Evolutionary conservation across 306 rosid genomes (phyloP).

Genomic region (Potentilla sterilis): DNA sequence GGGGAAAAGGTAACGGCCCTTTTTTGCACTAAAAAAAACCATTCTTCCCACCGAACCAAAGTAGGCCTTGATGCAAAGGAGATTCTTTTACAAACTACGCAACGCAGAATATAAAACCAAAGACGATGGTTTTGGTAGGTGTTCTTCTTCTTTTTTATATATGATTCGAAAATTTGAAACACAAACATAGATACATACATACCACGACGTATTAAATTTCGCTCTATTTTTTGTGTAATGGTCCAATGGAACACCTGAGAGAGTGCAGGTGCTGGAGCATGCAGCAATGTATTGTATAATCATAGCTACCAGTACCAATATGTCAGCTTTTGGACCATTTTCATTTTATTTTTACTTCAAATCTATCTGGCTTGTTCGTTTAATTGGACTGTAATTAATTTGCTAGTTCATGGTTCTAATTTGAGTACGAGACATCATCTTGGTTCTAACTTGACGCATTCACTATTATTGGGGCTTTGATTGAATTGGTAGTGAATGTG

Average conservation of each 20-base stretch:
- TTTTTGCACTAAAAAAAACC: conserved; percentile 8
- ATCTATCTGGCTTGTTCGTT: background rate
- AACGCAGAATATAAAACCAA: conserved; percentile 34
- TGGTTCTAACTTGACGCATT: too few species aligned
- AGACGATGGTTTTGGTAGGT: conserved; percentile 12
- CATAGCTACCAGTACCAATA: conserved; percentile 5
- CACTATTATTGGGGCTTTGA: too few species aligned
- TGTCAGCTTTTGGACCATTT: conserved; percentile 4
- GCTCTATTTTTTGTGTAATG: background rate
- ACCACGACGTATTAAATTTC: conserved; percentile 24
- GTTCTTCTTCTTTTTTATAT: background rate
- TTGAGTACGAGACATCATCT: background rate
- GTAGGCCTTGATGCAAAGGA: conserved; percentile 30
- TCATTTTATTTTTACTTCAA: background rate
- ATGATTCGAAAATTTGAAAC: conserved; percentile 9
- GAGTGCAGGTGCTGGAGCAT: conserved; percentile 22
- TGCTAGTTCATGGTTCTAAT: background rate
- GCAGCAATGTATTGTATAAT: background rate
- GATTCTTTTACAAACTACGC: conserved; percentile 36
- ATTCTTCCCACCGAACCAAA: conserved; percentile 25
- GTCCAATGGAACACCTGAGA: conserved; percentile 21
- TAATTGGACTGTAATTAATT: background rate
- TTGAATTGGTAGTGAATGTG: too few species aligned
- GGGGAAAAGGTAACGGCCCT: conserved; percentile 29
- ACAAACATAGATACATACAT: conserved; percentile 25